Evolutionary conservation across 805 yeast species (phyloP).

Genomic region (Ogataea saltuana): DNA sequence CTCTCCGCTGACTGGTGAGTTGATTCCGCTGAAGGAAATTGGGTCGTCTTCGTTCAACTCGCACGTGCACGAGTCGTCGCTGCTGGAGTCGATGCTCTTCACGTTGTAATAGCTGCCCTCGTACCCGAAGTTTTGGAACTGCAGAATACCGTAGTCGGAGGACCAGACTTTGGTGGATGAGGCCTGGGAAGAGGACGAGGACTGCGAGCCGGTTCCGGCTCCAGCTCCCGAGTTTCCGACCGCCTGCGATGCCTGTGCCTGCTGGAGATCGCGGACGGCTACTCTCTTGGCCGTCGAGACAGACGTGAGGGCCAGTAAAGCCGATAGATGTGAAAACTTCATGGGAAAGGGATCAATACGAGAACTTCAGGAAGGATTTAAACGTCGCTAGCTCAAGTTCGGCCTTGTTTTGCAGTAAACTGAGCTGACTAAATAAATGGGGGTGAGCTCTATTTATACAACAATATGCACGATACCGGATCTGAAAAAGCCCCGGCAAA

Average conservation of each 20-base stretch:
- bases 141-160: conserved; percentile 42
- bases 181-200: conserved; percentile 13
- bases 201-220: conserved; percentile 1
- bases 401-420: no score
- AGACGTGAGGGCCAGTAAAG: conserved; percentile 2
- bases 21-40: conserved; percentile 50
- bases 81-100: conserved; percentile 41
- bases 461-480: not conserved
- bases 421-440: no score
- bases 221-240: not conserved
- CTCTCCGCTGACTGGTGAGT: conserved; percentile 68
- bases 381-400: no score
- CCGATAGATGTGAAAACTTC: not conserved
- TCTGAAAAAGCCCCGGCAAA: not conserved
- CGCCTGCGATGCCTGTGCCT: not conserved
- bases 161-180: conserved; percentile 21
- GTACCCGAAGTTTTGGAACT: conserved; percentile 57
- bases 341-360: no score
- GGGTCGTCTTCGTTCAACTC: conserved; percentile 37
- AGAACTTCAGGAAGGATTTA: no score
- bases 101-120: conserved; percentile 54
- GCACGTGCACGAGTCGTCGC: conserved; percentile 49
- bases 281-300: conserved; percentile 4
- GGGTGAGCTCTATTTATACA: no score
- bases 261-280: conserved; percentile 10